These are phyloP conservation scores for Aspergillus arachidicola DNA, from an alignment of 2,329 filamentous ascomycete species.

Conservation along the genomic window DNA sequence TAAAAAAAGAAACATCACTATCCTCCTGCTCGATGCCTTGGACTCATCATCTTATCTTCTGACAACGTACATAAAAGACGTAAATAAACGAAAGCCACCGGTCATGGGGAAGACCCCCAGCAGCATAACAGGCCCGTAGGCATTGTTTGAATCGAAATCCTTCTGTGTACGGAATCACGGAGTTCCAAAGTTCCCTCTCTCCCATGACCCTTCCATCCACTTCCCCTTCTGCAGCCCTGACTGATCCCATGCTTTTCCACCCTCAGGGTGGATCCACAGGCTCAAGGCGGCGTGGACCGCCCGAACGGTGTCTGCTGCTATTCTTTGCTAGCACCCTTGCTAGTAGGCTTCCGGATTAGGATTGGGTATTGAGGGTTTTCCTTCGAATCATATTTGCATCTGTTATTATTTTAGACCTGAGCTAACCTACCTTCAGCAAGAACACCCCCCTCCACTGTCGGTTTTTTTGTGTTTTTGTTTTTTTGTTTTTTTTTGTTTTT, in stretches of 20 bases:
- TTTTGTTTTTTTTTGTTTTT: conserved; percentile 11
- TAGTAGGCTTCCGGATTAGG: conserved; percentile 15
- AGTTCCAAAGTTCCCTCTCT: conserved; percentile 8
- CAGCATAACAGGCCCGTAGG: neutral
- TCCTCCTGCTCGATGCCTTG: neutral
- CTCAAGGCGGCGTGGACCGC: conserved; percentile 22
- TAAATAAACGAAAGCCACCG: neutral
- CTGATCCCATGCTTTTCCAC: conserved; percentile 13
- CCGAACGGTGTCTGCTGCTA: conserved; percentile 23
- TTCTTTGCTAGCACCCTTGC: conserved; percentile 14
- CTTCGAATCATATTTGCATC: conserved; percentile 1
- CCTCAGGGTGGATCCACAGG: conserved; percentile 18
- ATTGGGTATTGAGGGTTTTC: conserved; percentile 10
- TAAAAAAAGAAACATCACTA: neutral
- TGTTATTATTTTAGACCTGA: conserved; percentile 14
- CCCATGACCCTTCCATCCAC: conserved; percentile 3
- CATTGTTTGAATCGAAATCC: neutral
- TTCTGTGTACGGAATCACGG: neutral
- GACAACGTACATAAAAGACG: neutral
- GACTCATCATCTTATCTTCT: neutral
- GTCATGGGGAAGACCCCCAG: neutral
- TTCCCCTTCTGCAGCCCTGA: conserved; percentile 13
- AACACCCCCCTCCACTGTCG: conserved; percentile 14
- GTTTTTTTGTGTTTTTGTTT: conserved; percentile 6
- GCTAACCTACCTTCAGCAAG: conserved; percentile 19